Conservation (phyloP, 2,329 filamentous ascomycete genomes). For the Sporothrix variecibatus region DNA sequence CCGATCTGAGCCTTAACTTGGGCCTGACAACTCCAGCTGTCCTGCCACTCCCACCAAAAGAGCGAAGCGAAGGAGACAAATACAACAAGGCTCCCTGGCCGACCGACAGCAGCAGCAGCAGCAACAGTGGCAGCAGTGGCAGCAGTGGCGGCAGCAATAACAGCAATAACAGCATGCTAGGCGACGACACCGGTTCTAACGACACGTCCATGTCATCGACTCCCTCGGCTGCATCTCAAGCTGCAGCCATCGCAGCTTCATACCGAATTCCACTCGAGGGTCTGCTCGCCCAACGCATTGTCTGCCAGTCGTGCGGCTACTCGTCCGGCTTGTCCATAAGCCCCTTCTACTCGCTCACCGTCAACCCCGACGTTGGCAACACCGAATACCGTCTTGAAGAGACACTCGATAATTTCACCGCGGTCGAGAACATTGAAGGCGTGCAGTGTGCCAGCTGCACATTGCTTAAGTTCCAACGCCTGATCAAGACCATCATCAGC, state of each 20-base stretch:
- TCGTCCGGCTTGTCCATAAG: slow-evolving; percentile 88
- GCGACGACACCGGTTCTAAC: slow-evolving; percentile 60
- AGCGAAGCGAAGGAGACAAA: neutral
- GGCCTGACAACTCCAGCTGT: neutral
- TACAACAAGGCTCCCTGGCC: neutral
- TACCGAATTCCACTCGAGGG: slow-evolving; percentile 82
- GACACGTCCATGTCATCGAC: slow-evolving; percentile 40
- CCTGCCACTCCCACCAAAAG: neutral
- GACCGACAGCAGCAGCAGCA: neutral
- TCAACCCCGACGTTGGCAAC: slow-evolving; percentile 70
- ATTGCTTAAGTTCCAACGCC: slow-evolving; percentile 58
- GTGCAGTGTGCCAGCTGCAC: slow-evolving; percentile 94
- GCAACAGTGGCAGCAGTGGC: neutral
- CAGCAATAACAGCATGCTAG: slow-evolving; percentile 48
- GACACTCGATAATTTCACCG: slow-evolving; percentile 80
- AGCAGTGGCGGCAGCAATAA: slow-evolving; percentile 27
- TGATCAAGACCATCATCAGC: slow-evolving; percentile 52
- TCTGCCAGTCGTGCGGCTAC: slow-evolving; percentile 81
- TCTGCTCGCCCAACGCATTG: slow-evolving; percentile 81
- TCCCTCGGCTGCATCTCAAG: slow-evolving; percentile 40
- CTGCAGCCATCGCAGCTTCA: slow-evolving; percentile 39
- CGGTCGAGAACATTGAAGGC: slow-evolving; percentile 80
- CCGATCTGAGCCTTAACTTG: slow-evolving; percentile 32
- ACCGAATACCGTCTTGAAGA: slow-evolving; percentile 71
- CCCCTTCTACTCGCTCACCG: slow-evolving; percentile 89